Conservation (phyloP, 176 grass and related monocot genomes). For the Stipa capillata region DNA sequence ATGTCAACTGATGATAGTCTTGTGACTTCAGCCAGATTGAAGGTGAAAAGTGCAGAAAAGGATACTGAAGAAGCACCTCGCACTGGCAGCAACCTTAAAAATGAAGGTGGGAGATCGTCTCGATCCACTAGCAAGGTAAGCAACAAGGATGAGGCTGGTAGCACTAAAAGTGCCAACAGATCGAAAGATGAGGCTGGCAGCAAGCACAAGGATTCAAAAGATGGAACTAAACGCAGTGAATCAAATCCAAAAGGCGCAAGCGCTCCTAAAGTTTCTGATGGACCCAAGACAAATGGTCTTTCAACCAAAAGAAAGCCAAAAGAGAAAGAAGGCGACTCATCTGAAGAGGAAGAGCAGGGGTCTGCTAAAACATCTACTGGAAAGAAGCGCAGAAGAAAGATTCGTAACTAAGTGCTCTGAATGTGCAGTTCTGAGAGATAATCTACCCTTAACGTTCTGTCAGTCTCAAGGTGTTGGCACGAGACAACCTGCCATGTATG, state of each 20-base stretch:
- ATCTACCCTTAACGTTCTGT: background rate
- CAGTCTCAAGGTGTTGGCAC: background rate
- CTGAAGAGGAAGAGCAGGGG: constrained; percentile 20
- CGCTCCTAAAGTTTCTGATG: no score
- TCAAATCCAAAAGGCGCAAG: background rate
- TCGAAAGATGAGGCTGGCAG: constrained; percentile 20
- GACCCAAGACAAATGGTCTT: constrained; percentile 30
- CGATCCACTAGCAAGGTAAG: constrained; percentile 8
- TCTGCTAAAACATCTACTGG: constrained; percentile 16
- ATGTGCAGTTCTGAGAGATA: background rate
- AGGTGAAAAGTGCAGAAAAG: constrained; percentile 20
- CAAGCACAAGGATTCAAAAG: constrained; percentile 12
- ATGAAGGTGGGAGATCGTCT: constrained; percentile 11
- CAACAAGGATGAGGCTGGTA: constrained; percentile 6
- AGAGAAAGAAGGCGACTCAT: constrained; percentile 14
- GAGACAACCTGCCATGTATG: constrained; percentile 1
- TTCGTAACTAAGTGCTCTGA: background rate
- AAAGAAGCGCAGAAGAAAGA: constrained; percentile 40
- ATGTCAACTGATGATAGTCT: constrained; percentile 12
- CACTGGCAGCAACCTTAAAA: constrained; percentile 1
- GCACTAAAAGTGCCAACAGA: background rate
- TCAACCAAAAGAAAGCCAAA: constrained; percentile 34
- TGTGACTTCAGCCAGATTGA: constrained; percentile 9
- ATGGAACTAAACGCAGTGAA: constrained; percentile 26
- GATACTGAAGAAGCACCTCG: constrained; percentile 22